phyloP scores from a whole-genome alignment of 345 rosid genomes.

The Citrus sp. region DNA sequence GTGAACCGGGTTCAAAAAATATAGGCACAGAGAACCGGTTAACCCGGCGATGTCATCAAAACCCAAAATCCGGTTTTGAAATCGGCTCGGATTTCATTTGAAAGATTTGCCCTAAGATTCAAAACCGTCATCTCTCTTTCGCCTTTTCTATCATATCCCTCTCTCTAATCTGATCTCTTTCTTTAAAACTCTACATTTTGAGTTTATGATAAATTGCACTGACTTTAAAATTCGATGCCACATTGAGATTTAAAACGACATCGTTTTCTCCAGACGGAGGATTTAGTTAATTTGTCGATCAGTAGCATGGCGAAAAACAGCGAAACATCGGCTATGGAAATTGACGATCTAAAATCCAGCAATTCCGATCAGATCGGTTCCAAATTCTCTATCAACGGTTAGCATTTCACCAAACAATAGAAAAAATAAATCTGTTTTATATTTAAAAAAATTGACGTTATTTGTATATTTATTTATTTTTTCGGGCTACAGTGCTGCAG shows the following conservation, averaged over 20 bases:
- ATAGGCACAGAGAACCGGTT: too few species aligned
- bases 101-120: not conserved
- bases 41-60: not conserved
- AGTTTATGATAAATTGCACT: not conserved
- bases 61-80: not conserved
- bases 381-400: constrained; percentile 77
- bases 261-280: constrained; percentile 6
- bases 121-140: not conserved
- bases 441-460: not conserved
- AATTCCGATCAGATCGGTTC: constrained; percentile 59
- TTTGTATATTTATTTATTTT: not conserved
- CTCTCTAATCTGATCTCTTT: not conserved
- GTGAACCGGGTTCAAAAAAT: not conserved
- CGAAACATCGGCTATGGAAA: constrained; percentile 59
- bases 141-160: not conserved
- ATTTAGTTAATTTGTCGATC: not conserved
- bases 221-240: not conserved
- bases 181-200: not conserved
- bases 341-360: constrained; percentile 56
- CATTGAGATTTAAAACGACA: not conserved
- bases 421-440: not conserved
- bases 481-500: constrained; percentile 60
- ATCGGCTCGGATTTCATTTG: not conserved
- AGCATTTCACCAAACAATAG: not conserved
- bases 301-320: constrained; percentile 37